These are phyloP conservation scores for Xylaria sp. DNA, from an alignment of 2,329 filamentous ascomycete genomes.

Conservation along the genomic window DNA sequence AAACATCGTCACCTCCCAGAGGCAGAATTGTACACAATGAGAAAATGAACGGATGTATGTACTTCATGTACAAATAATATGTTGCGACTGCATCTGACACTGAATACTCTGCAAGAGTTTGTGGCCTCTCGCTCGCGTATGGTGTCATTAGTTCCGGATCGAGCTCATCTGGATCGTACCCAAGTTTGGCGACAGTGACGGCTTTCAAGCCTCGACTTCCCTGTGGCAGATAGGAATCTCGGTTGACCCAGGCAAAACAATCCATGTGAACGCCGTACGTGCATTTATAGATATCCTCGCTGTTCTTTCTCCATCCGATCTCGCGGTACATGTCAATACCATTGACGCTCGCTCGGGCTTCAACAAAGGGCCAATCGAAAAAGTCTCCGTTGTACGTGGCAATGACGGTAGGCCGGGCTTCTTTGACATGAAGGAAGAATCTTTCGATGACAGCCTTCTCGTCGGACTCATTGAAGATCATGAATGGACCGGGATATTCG, in stretches of 20 bases:
- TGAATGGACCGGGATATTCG: conserved; percentile 92
- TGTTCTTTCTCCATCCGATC: conserved; percentile 95
- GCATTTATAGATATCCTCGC: conserved; percentile 94
- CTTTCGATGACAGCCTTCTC: conserved; percentile 87
- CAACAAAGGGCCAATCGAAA: conserved; percentile 99
- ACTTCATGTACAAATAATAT: conserved; percentile 99
- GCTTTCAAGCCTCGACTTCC: conserved; percentile 97
- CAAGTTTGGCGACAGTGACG: conserved; percentile 95
- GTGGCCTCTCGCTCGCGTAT: conserved; percentile 85
- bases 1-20: conserved; percentile 86
- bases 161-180: conserved; percentile 96
- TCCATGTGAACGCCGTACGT: conserved; percentile 98
- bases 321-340: conserved; percentile 99
- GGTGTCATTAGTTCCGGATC: conserved; percentile 98
- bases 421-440: conserved; percentile 95
- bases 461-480: conserved; percentile 97
- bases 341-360: conserved; percentile 87
- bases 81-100: conserved; percentile 98
- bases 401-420: conserved; percentile 92
- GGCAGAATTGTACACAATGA: conserved; percentile 97
- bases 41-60: conserved; percentile 99
- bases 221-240: conserved; percentile 96
- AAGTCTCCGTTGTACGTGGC: conserved; percentile 99
- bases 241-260: conserved; percentile 98
- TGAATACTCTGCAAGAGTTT: conserved; percentile 95